These are phyloP conservation scores for Dalbergia cultrata DNA, from an alignment of 306 rosid species.

Conservation along the genomic window DNA sequence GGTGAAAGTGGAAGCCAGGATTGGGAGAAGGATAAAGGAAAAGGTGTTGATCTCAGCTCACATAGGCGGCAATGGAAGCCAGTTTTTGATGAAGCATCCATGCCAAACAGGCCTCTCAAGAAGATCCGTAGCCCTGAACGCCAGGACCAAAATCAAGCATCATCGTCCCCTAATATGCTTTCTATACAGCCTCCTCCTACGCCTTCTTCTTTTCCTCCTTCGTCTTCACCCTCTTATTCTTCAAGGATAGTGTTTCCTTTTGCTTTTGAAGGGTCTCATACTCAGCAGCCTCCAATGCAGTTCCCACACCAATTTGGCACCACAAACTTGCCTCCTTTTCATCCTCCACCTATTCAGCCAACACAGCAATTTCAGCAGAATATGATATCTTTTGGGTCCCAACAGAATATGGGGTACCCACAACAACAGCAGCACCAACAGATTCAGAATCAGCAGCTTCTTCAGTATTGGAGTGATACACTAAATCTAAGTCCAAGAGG, in stretches of 20 bases:
- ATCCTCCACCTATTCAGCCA: constrained; percentile 41
- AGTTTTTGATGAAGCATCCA: constrained; percentile 63
- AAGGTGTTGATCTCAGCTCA: constrained; percentile 41
- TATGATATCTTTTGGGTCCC: constrained; percentile 57
- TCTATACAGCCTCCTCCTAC: constrained; percentile 45
- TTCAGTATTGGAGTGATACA: constrained; percentile 74
- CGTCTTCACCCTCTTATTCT: constrained; percentile 43
- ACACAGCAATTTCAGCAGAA: constrained; percentile 50
- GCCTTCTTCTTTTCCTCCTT: constrained; percentile 44
- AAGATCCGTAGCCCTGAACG: constrained; percentile 66
- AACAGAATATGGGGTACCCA: constrained; percentile 48
- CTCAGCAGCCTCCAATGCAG: constrained; percentile 48
- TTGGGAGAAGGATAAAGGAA: constrained; percentile 51
- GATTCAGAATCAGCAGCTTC: constrained; percentile 54
- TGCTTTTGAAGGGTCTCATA: constrained; percentile 61
- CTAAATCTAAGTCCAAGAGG: constrained; percentile 76
- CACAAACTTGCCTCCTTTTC: constrained; percentile 46
- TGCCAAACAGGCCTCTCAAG: constrained; percentile 62
- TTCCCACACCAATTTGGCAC: constrained; percentile 50
- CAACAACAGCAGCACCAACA: constrained; percentile 37
- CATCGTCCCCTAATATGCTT: constrained; percentile 37
- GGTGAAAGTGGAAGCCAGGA: constrained; percentile 46
- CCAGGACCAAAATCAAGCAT: constrained; percentile 42
- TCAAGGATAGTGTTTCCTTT: constrained; percentile 76
- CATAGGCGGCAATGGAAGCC: constrained; percentile 57